These are phyloP conservation scores for Psilocybe mexicana DNA, from an alignment of 1,284 basidiomycete species.

Conservation along the genomic window DNA sequence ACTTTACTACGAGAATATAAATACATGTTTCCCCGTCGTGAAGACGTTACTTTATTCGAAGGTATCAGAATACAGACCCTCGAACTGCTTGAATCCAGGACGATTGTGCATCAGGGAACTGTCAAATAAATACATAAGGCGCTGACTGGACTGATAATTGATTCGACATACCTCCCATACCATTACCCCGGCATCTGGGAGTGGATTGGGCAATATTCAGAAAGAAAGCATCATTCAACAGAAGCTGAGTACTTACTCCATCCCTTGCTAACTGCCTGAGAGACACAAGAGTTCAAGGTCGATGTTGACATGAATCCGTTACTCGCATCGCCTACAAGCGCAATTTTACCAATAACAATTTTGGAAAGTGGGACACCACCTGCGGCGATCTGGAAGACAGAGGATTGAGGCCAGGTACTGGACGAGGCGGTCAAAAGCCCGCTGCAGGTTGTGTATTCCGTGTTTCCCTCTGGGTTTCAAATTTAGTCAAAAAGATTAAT, in stretches of 20 bases:
- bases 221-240: neutral
- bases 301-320: slow-evolving; percentile 57
- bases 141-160: neutral
- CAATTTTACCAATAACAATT: slow-evolving; percentile 64
- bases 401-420: slow-evolving; percentile 46
- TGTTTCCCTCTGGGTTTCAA: slow-evolving; percentile 46
- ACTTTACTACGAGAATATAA: neutral
- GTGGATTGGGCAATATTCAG: too few relatives aligned
- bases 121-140: neutral
- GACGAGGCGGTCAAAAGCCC: slow-evolving; percentile 53
- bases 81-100: slow-evolving; percentile 52
- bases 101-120: slow-evolving; percentile 43
- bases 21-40: neutral
- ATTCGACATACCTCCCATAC: slow-evolving; percentile 41
- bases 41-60: slow-evolving; percentile 26
- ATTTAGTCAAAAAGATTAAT: neutral
- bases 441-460: slow-evolving; percentile 57
- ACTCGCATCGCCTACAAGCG: slow-evolving; percentile 46
- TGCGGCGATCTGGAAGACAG: slow-evolving; percentile 61
- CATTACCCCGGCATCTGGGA: slow-evolving; percentile 52
- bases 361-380: slow-evolving; percentile 48
- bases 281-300: slow-evolving; percentile 54
- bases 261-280: slow-evolving; percentile 51
- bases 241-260: slow-evolving; percentile 45
- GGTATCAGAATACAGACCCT: slow-evolving; percentile 32